Base-by-base conservation (phyloP, 148 eudicot genomes). In the Fagopyrum esculentum region DNA sequence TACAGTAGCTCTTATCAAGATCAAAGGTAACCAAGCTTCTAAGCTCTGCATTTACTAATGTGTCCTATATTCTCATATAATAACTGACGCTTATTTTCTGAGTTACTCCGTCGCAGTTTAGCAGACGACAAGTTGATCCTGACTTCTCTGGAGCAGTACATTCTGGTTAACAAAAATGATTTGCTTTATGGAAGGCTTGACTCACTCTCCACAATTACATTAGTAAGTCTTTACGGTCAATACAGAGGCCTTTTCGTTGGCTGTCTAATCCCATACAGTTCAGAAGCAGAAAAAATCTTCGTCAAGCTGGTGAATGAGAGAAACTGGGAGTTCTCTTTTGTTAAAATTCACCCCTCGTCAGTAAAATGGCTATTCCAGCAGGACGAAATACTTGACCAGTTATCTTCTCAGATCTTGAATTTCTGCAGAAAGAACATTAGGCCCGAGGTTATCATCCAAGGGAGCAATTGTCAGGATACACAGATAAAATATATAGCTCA, bases 361-460 rank as follows among this genome's bases (percentile, higher is more conserved):
- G 73, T 92, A 68, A 87, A 83, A 83, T 95, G 99, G 99, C 75
- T 95, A 77, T 95, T 95, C 82, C 97, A 90, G 83, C 94, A 95
- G 79, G 97, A 92, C 72, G 87, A 81, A 80, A 84, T 95, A 63
- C 75, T 84, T 84, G 84, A 85, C 77, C 77, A 82, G 29, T 81
- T 95, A 79, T 85, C 88, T 70, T n/a, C 56, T 76, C 92, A 89
- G 80, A 86, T 95, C 77, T 82, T 95, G 61, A 86, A 83, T 54
- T 83, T 88, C 51, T 90, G 93, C 85, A 86, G 84, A 83, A 78
- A 80, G 73, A 76, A 69, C 59, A 72, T 54, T 70, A 76, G 74
- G 46, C 73, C 82, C 13, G 81, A 75, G 55, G 54, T 81, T 35
- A 50, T 80, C 48, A 51, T 80, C 19, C 77, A 35, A 57, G 80